Percentiles rank a stretch among this genome's conserved stretches.
Evolutionary conservation across 2,329 filamentous ascomycete species (phyloP).

Genomic region (Botrytis fragariae): DNA sequence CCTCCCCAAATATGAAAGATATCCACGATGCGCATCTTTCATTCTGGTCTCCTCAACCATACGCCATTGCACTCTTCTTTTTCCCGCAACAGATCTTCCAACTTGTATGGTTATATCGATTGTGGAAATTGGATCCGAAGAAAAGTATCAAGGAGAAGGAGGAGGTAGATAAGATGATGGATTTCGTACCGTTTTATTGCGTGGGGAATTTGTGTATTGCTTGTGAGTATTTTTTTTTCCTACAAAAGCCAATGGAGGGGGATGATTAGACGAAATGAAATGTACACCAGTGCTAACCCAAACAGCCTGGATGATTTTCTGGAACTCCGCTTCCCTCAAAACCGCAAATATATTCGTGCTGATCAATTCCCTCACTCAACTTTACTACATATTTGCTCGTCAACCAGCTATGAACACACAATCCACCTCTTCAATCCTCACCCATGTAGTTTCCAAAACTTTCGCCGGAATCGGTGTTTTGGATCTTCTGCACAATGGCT

Average conservation of each 20-base stretch:
- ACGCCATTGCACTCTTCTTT: constrained; percentile 59
- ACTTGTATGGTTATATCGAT: constrained; percentile 54
- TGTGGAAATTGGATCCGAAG: constrained; percentile 49
- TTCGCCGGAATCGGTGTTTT: constrained; percentile 60
- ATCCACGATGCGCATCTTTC: constrained; percentile 57
- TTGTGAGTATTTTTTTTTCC: constrained; percentile 45
- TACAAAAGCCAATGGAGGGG: no score
- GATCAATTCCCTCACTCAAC: constrained; percentile 53
- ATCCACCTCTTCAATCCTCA: constrained; percentile 52
- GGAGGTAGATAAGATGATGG: constrained; percentile 50
- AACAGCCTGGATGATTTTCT: constrained; percentile 59
- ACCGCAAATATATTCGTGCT: constrained; percentile 55
- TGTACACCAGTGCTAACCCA: background rate
- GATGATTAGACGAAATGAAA: background rate
- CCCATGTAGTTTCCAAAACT: constrained; percentile 56
- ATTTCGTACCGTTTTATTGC: constrained; percentile 54
- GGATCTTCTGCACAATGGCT: constrained; percentile 57
- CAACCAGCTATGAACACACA: constrained; percentile 50
- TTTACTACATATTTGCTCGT: constrained; percentile 51
- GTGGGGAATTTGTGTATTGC: constrained; percentile 59
- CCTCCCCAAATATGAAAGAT: constrained; percentile 57
- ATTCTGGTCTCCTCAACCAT: constrained; percentile 58
- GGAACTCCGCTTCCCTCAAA: constrained; percentile 51
- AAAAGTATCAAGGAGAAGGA: constrained; percentile 40
- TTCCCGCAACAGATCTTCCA: constrained; percentile 60